Evolutionary conservation across 768 basidiomycete species (phyloP).

Genomic region (Suillus lakei): DNA sequence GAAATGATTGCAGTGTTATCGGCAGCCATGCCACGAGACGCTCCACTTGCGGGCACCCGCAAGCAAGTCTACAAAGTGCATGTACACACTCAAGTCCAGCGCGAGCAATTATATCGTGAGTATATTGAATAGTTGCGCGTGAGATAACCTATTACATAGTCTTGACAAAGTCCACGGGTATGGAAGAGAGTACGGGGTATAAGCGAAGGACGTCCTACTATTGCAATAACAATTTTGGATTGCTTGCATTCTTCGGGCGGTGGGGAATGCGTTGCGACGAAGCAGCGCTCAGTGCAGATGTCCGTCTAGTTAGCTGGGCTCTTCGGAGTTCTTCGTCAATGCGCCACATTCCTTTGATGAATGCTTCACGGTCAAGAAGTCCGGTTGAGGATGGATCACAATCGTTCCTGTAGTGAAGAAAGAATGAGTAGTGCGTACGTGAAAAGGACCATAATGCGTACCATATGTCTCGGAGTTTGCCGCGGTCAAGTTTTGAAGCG

Average conservation of each 20-base stretch:
- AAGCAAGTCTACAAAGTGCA: not conserved
- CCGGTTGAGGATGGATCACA: conserved; percentile 63
- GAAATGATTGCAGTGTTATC: no score
- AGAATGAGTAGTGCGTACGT: conserved; percentile 8
- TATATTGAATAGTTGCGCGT: not conserved
- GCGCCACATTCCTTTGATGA: conserved; percentile 83
- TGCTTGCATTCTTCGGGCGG: conserved; percentile 25
- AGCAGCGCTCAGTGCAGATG: conserved; percentile 36
- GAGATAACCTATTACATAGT: not conserved
- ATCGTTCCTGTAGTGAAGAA: conserved; percentile 57
- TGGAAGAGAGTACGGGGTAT: not conserved
- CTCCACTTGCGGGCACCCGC: not conserved
- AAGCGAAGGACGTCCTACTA: not conserved
- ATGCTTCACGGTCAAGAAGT: conserved; percentile 65
- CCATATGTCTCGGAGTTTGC: conserved; percentile 69
- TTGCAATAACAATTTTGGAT: conserved; percentile 19
- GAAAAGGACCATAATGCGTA: conserved; percentile 35
- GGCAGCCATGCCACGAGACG: no score
- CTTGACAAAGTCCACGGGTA: conserved; percentile 3
- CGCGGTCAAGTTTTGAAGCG: conserved; percentile 57
- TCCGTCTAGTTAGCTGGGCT: conserved; percentile 45
- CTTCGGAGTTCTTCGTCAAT: conserved; percentile 84
- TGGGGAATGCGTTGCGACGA: conserved; percentile 40
- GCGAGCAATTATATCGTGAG: conserved; percentile 2
- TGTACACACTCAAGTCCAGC: not conserved